Conservation (phyloP, 352 stramenopile species). For the Pythium dissimile region DNA sequence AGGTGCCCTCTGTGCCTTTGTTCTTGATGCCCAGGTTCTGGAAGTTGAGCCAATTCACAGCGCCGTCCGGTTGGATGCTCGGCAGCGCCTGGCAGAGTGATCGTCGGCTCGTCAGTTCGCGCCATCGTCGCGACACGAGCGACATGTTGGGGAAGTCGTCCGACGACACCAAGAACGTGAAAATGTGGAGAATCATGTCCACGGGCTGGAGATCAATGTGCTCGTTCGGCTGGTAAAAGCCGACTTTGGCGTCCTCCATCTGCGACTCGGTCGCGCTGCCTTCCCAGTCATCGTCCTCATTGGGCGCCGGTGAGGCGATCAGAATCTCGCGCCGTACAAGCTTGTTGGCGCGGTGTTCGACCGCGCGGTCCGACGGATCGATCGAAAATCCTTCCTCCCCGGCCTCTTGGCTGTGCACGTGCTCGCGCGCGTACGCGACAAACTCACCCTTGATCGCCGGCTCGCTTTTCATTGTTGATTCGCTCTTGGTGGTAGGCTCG, state of each 20-base stretch:
- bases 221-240: slow-evolving; percentile 41
- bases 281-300: slow-evolving; percentile 81
- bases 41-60: slow-evolving; percentile 86
- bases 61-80: slow-evolving; percentile 64
- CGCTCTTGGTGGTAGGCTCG: slow-evolving; percentile 17
- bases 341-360: slow-evolving; percentile 83
- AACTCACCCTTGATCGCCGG: slow-evolving; percentile 29
- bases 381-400: slow-evolving; percentile 84
- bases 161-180: slow-evolving; percentile 77
- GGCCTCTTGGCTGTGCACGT: slow-evolving; percentile 75
- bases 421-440: slow-evolving; percentile 71
- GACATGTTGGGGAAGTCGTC: slow-evolving; percentile 71
- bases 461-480: slow-evolving; percentile 19
- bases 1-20: slow-evolving; percentile 86
- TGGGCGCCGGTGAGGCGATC: slow-evolving; percentile 71
- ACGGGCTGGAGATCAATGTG: slow-evolving; percentile 85
- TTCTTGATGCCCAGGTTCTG: slow-evolving; percentile 89
- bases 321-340: slow-evolving; percentile 81
- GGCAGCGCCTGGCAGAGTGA: slow-evolving; percentile 70
- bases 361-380: slow-evolving; percentile 75
- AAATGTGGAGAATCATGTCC: slow-evolving; percentile 87
- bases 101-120: slow-evolving; percentile 63
- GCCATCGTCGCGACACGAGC: slow-evolving; percentile 77
- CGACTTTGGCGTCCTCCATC: slow-evolving; percentile 32
- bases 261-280: slow-evolving; percentile 27